Percentiles rank a stretch among this genome's conserved stretches.
phyloP scores from a whole-genome alignment of 768 basidiomycete species.

The Naganishia vaughanmartiniae region DNA sequence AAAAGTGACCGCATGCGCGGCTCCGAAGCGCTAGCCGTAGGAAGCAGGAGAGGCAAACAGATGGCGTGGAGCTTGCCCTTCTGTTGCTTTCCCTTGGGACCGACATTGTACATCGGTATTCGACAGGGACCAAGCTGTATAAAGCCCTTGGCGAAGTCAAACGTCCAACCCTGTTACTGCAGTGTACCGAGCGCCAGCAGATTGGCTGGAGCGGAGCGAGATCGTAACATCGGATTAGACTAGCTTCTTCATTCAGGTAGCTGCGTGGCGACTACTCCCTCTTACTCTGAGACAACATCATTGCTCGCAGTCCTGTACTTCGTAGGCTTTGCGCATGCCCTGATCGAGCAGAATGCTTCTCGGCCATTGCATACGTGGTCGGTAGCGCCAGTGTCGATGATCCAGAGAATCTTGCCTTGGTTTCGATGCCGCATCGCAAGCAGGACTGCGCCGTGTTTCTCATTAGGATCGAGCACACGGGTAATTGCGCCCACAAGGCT shows the following conservation, averaged over 20 bases:
- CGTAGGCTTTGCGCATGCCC: background rate
- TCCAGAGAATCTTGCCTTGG: slow-evolving; percentile 12
- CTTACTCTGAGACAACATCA: background rate
- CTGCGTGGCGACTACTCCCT: background rate
- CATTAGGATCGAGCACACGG: background rate
- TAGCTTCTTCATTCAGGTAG: slow-evolving; percentile 3
- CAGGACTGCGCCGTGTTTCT: slow-evolving; percentile 1
- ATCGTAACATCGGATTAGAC: slow-evolving; percentile 8
- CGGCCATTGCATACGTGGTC: slow-evolving; percentile 25
- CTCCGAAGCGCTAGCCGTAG: background rate
- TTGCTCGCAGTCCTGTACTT: slow-evolving; percentile 16
- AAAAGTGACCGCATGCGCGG: background rate
- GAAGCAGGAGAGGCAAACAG: slow-evolving; percentile 4
- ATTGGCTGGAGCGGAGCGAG: slow-evolving; percentile 14
- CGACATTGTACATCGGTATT: slow-evolving; percentile 12
- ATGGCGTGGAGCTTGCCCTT: slow-evolving; percentile 19
- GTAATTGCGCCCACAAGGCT: background rate
- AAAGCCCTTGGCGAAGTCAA: slow-evolving; percentile 10
- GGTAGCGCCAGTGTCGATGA: slow-evolving; percentile 23
- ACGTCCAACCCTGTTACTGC: slow-evolving; percentile 15
- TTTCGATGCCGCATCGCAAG: background rate
- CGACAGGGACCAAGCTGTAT: background rate
- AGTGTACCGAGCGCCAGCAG: slow-evolving; percentile 15
- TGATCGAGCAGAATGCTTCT: background rate
- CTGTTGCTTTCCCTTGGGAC: slow-evolving; percentile 11